Evolutionary conservation across 192 early-diverging fungal species (phyloP), one percentile per base, ranked within the genome.

Genomic region (Pecoramyces ruminantium): DNA sequence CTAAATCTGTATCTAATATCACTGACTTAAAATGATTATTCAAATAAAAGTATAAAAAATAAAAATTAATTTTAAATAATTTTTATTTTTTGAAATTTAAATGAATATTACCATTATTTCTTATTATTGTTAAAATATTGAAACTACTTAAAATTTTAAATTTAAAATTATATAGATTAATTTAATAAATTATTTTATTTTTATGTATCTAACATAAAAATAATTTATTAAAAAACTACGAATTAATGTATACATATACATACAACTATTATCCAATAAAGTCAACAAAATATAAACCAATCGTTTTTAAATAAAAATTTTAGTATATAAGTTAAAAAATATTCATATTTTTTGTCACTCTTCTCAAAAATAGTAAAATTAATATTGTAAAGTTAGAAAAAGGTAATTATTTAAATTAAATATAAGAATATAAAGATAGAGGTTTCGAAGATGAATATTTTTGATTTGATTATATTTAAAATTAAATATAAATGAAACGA

Each of bases 1-100:
- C 96, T 14, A 94, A 87, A 87, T 95, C 94, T 13, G 96, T 98
- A 82, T 96, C 94, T 29, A 98, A 82, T 51, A 96, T 96, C 39
- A 98, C 94, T 0, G 88, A 86, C 88, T 88, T 6, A 83, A 51
- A n/a, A 21, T 4, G 2, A n/a, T n/a, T 67, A 21, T 39, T 39
- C 5, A 39, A 14, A 39, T 39, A 39, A 39, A 14, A 39, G 11
- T 34, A 11, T 8, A 8, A 34, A 8, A 8, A 34, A 34, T 34
- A 34, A 34, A 11, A 8, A 34, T 34, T 8, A 34, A 8, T 34
- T 34, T 34, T 34, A 34, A 34, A 11, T 34, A 34, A 34, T 34
- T 34, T 34, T 34, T 6, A 34, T 34, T 34, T 11, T 34, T 34
- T 34, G 11, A 34, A 6, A 6, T 34, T 34, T 34, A 34, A 34